Conservation (phyloP, 805 yeast species). For the Starmerella vitae region DNA sequence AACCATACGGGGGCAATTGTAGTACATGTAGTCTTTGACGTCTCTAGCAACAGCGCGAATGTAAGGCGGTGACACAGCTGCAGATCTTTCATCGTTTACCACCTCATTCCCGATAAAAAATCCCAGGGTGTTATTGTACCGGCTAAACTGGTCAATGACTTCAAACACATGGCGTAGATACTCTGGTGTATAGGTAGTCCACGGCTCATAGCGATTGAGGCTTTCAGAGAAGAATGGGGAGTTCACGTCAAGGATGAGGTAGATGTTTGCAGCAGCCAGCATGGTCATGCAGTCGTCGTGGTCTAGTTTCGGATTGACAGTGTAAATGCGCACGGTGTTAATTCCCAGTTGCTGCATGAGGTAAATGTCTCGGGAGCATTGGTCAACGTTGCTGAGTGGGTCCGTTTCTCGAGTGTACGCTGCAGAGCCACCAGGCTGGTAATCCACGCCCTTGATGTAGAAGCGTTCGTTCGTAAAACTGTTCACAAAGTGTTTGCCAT, state of each 20-base stretch:
- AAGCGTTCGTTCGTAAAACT: conserved; percentile 60
- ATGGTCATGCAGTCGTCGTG: conserved; percentile 88
- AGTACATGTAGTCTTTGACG: conserved; percentile 54
- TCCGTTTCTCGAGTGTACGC: conserved; percentile 43
- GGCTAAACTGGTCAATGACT: conserved; percentile 67
- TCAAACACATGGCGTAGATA: conserved; percentile 66
- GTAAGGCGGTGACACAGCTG: conserved; percentile 50
- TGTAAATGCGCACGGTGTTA: conserved; percentile 77
- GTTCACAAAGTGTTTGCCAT: conserved; percentile 63
- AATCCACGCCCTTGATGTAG: conserved; percentile 76
- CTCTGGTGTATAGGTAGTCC: conserved; percentile 64
- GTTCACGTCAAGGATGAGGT: conserved; percentile 78
- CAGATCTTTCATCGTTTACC: conserved; percentile 62
- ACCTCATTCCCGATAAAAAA: conserved; percentile 90
- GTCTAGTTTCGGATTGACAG: conserved; percentile 65
- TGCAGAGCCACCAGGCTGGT: conserved; percentile 92
- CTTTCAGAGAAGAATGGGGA: conserved; percentile 71
- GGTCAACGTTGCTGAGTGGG: conserved; percentile 58
- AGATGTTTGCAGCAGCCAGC: conserved; percentile 86
- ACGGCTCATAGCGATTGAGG: conserved; percentile 81
- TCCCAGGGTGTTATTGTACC: conserved; percentile 78
- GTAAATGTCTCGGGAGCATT: conserved; percentile 69
- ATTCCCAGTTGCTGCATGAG: conserved; percentile 74
- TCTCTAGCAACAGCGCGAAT: conserved; percentile 71
- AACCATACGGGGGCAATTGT: conserved; percentile 46